Conservation (phyloP, 331 rosid genomes). For the Malus hybrid region DNA sequence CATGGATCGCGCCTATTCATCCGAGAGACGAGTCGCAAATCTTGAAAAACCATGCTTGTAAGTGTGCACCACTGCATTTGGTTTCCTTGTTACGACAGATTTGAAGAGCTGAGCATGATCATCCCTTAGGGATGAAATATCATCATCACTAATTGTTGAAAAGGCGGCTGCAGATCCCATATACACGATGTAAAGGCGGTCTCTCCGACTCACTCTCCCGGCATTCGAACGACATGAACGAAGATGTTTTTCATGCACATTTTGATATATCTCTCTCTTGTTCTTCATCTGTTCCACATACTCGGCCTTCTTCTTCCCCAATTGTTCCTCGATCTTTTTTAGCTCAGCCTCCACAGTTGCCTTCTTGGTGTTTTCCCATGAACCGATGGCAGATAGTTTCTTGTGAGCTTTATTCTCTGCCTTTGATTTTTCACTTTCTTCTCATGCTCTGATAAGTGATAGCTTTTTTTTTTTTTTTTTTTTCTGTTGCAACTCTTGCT, state of each 20-base stretch:
- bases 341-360: slow-evolving; percentile 42
- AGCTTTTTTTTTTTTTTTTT: slow-evolving; percentile 39
- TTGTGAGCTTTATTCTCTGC: slow-evolving; percentile 79
- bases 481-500: slow-evolving; percentile 62
- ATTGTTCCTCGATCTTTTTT: slow-evolving; percentile 37
- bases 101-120: slow-evolving; percentile 50
- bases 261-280: slow-evolving; percentile 14
- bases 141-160: slow-evolving; percentile 3
- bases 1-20: slow-evolving; percentile 40
- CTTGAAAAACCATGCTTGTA: slow-evolving; percentile 84
- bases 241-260: too few species aligned
- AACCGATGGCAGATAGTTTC: slow-evolving; percentile 30
- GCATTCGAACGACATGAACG: neutral
- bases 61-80: slow-evolving; percentile 46
- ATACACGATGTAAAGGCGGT: slow-evolving; percentile 67
- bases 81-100: slow-evolving; percentile 48
- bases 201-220: neutral
- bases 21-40: slow-evolving; percentile 61
- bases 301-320: slow-evolving; percentile 51
- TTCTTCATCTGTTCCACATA: slow-evolving; percentile 67
- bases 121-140: slow-evolving; percentile 24
- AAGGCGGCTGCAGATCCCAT: slow-evolving; percentile 65
- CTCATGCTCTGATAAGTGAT: slow-evolving; percentile 90
- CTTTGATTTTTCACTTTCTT: slow-evolving; percentile 88
- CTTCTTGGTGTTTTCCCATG: slow-evolving; percentile 58